Evolutionary conservation across 2,329 filamentous ascomycete species (phyloP).

Genomic region (Blumeriella jaapii): DNA sequence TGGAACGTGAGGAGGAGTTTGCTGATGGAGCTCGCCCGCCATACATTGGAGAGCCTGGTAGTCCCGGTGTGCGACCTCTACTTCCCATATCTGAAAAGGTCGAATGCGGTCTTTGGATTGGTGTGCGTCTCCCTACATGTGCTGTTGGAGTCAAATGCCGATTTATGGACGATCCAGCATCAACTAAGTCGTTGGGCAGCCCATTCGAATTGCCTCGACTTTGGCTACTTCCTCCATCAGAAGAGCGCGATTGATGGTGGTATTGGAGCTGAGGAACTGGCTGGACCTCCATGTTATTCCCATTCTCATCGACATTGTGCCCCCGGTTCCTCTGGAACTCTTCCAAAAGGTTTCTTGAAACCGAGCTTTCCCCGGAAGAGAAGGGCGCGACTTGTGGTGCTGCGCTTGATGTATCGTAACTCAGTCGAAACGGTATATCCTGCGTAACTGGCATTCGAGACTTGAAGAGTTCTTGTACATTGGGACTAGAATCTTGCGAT

Average conservation of each 20-base stretch:
- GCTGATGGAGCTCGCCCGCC: slow-evolving; percentile 23
- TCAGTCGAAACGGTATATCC: slow-evolving; percentile 24
- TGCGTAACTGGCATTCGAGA: slow-evolving; percentile 12
- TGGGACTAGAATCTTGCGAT: slow-evolving; percentile 12
- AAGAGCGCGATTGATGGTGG: slow-evolving; percentile 39
- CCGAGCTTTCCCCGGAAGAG: slow-evolving; percentile 20
- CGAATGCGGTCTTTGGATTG: slow-evolving; percentile 59
- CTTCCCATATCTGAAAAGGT: slow-evolving; percentile 62
- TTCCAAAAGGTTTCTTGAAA: slow-evolving; percentile 17
- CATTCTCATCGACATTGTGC: slow-evolving; percentile 19
- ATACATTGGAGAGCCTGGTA: slow-evolving; percentile 24
- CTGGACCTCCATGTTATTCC: slow-evolving; percentile 8
- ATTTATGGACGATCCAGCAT: slow-evolving; percentile 40
- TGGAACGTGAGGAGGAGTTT: slow-evolving; percentile 23
- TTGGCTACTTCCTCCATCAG: slow-evolving; percentile 29
- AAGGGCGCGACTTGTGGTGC: slow-evolving; percentile 23
- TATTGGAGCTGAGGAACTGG: slow-evolving; percentile 48
- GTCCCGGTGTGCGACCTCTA: slow-evolving; percentile 47
- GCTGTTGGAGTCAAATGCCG: slow-evolving; percentile 52
- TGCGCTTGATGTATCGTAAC: slow-evolving; percentile 15
- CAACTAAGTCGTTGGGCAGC: slow-evolving; percentile 26
- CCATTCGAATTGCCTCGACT: slow-evolving; percentile 10
- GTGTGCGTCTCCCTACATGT: slow-evolving; percentile 40
- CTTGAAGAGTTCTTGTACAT: slow-evolving; percentile 4
- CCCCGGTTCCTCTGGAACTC: slow-evolving; percentile 10